phyloP scores from a whole-genome alignment of 306 rosid species.

The Hippophae rhamnoides region DNA sequence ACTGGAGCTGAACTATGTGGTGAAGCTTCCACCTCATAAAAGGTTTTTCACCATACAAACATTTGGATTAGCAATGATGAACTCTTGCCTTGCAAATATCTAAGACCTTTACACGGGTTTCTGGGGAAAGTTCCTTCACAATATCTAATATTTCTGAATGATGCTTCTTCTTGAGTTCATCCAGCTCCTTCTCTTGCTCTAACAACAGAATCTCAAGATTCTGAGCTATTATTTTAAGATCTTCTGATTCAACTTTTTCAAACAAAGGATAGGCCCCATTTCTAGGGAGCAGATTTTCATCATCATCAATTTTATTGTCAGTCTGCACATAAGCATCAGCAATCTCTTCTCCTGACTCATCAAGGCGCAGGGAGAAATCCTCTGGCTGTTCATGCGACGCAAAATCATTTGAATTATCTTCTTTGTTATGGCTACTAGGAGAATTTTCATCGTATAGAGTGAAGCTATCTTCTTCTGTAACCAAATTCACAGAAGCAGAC shows the following conservation, averaged over 20 bases:
- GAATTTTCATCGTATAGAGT: constrained; percentile 14
- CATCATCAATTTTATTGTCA: constrained; percentile 16
- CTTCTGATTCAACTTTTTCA: constrained; percentile 12
- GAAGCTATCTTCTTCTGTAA: constrained; percentile 14
- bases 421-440: constrained; percentile 8
- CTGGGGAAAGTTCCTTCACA: constrained; percentile 41
- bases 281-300: constrained; percentile 16
- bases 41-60: not conserved
- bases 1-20: too few species aligned
- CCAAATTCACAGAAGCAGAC: constrained; percentile 19
- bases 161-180: constrained; percentile 57
- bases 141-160: constrained; percentile 41
- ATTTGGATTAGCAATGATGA: constrained; percentile 19
- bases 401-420: constrained; percentile 16
- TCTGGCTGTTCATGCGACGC: constrained; percentile 14
- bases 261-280: constrained; percentile 19
- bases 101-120: constrained; percentile 37
- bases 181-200: constrained; percentile 49
- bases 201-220: constrained; percentile 40
- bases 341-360: constrained; percentile 15
- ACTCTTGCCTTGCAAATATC: constrained; percentile 32
- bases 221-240: constrained; percentile 23
- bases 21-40: not conserved
- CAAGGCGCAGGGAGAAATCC: constrained; percentile 11
- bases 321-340: constrained; percentile 19